A percentile compares a stretch with the other conserved stretches of the same genome.
These are phyloP conservation scores for Rhipidocladum racemiflorum DNA, from an alignment of 176 grass and related monocot species.

Conservation along the genomic window DNA sequence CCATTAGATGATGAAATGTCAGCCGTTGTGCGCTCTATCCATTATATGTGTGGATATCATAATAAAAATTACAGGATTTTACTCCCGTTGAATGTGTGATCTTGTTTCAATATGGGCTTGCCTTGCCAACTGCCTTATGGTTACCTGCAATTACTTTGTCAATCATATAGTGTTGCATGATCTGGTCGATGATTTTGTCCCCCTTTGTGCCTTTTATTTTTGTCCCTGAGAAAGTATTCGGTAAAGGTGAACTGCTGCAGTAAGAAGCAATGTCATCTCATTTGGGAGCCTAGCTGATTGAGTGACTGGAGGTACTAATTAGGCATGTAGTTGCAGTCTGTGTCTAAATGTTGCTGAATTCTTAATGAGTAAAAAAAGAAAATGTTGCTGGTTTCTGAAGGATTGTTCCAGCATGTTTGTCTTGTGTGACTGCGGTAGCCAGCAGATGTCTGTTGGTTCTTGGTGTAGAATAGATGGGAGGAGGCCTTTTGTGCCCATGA, in stretches of 20 bases:
- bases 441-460: slow-evolving; percentile 12
- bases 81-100: neutral
- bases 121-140: neutral
- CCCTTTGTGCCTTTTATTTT: neutral
- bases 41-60: slow-evolving; percentile 44
- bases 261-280: slow-evolving; percentile 25
- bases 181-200: neutral
- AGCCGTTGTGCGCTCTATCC: slow-evolving; percentile 6
- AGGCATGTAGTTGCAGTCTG: slow-evolving; percentile 9
- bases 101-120: neutral
- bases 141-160: neutral
- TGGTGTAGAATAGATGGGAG: neutral
- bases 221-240: neutral
- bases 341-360: slow-evolving; percentile 11
- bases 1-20: slow-evolving; percentile 34
- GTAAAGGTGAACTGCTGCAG: neutral
- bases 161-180: neutral
- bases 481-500: neutral
- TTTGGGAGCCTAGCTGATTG: neutral
- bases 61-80: slow-evolving; percentile 30
- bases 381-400: neutral
- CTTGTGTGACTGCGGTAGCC: neutral
- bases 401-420: slow-evolving; percentile 1
- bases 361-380: neutral
- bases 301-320: neutral